Evolutionary conservation across 805 yeast species (phyloP).

Genomic region (Wickerhamiella kazuoi): DNA sequence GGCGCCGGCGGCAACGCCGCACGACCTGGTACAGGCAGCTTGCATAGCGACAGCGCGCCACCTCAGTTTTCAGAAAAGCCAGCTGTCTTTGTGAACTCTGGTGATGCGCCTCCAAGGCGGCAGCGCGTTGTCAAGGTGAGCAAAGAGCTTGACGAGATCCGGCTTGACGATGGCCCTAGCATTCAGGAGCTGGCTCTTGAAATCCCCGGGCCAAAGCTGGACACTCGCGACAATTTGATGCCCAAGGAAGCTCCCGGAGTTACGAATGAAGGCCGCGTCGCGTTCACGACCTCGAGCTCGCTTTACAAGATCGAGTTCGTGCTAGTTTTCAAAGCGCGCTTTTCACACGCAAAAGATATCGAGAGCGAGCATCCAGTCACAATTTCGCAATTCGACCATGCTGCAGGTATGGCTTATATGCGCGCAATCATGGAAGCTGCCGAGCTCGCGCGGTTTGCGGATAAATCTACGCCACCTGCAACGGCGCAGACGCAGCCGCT

Average conservation of each 20-base stretch:
- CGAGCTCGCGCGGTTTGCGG: conserved; percentile 12
- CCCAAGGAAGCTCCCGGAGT: conserved; percentile 21
- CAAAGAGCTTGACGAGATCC: conserved; percentile 14
- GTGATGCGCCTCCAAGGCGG: conserved; percentile 19
- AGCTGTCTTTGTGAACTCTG: conserved; percentile 11
- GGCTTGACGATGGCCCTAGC: conserved; percentile 15
- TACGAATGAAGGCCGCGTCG: conserved; percentile 19
- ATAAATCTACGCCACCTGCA: not conserved
- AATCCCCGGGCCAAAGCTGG: conserved; percentile 15
- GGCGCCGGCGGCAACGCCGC: not conserved
- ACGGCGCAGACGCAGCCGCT: not conserved
- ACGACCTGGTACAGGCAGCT: no score
- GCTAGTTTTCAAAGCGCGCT: conserved; percentile 20
- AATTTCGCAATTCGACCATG: conserved; percentile 23
- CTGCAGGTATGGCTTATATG: conserved; percentile 21
- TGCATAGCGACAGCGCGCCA: not conserved
- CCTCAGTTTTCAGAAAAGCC: not conserved
- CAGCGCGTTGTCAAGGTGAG: conserved; percentile 17
- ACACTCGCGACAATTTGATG: conserved; percentile 14
- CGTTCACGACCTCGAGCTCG: conserved; percentile 22
- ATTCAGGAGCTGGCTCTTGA: conserved; percentile 15
- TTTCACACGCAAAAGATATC: conserved; percentile 24
- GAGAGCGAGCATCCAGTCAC: conserved; percentile 21
- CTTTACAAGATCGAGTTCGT: conserved; percentile 21
- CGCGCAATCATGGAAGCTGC: conserved; percentile 19